These are phyloP conservation scores for Chaetoceros muelleri DNA, from an alignment of 108 stramenopile species.

Conservation along the genomic window DNA sequence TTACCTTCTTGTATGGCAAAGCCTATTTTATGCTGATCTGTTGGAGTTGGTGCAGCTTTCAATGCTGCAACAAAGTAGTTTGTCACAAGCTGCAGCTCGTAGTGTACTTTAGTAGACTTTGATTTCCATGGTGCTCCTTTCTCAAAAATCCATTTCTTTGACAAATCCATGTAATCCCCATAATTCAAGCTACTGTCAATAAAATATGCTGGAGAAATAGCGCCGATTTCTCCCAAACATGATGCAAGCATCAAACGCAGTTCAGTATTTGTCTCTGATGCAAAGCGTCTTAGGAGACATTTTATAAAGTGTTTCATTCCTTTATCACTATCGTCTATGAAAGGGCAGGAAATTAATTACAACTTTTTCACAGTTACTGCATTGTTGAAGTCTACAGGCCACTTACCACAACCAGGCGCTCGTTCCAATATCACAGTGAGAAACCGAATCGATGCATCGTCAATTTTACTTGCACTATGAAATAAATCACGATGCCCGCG, in stretches of 20 bases:
- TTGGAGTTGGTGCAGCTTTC: conserved; percentile 44
- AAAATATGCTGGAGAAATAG: conserved; percentile 55
- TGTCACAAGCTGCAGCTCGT: conserved; percentile 68
- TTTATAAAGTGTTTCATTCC: conserved; percentile 48
- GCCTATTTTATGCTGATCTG: conserved; percentile 77
- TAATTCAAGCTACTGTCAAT: conserved; percentile 26
- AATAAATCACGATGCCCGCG: conserved; percentile 58
- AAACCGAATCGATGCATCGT: conserved; percentile 51
- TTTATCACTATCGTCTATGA: too few species aligned
- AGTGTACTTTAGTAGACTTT: conserved; percentile 25
- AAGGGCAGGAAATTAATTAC: conserved; percentile 1
- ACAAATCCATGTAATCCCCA: neutral
- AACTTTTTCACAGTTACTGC: too few species aligned
- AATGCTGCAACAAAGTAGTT: conserved; percentile 53
- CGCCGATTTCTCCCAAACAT: conserved; percentile 79
- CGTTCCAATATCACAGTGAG: conserved; percentile 32
- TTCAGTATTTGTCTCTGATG: conserved; percentile 43
- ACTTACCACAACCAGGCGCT: neutral
- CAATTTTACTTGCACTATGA: conserved; percentile 43
- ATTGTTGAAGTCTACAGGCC: too few species aligned
- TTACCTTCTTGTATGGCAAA: conserved; percentile 66
- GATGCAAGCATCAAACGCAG: conserved; percentile 44
- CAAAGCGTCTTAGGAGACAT: conserved; percentile 50
- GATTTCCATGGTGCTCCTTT: conserved; percentile 68
- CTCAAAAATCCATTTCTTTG: conserved; percentile 37